Evolutionary conservation across 805 yeast genomes (phyloP).

Genomic region (Lipomyces japonicus): DNA sequence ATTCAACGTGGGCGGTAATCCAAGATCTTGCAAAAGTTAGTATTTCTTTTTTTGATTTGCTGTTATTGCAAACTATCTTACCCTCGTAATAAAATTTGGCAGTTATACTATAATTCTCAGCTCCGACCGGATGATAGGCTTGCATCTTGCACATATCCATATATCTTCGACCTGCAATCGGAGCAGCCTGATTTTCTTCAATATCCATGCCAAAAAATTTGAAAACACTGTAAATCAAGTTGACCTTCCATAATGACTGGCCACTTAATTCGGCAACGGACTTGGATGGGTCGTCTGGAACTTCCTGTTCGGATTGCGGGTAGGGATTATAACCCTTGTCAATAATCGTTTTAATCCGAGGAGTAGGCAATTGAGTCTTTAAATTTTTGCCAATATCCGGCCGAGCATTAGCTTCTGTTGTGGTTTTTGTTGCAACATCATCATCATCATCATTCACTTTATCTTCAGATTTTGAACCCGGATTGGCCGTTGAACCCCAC

Average conservation of each 20-base stretch:
- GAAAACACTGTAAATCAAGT: slow-evolving; percentile 28
- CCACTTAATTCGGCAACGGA: slow-evolving; percentile 22
- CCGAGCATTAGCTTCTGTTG: not conserved
- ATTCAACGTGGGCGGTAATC: slow-evolving; percentile 80
- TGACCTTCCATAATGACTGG: slow-evolving; percentile 16
- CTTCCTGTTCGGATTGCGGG: not conserved
- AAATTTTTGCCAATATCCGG: not conserved
- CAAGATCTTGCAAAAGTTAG: slow-evolving; percentile 46
- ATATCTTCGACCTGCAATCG: slow-evolving; percentile 86
- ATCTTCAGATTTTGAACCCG: too few species aligned
- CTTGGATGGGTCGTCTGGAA: slow-evolving; percentile 1
- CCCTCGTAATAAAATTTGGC: slow-evolving; percentile 78
- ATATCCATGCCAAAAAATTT: slow-evolving; percentile 67
- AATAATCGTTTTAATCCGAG: slow-evolving; percentile 6
- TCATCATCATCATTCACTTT: too few species aligned
- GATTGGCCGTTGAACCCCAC: too few species aligned
- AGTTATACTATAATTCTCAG: slow-evolving; percentile 64
- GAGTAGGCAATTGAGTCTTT: slow-evolving; percentile 16
- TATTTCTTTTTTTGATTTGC: not conserved
- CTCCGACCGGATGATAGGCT: slow-evolving; percentile 47
- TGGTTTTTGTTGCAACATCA: not conserved
- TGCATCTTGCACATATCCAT: slow-evolving; percentile 83
- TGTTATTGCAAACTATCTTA: not conserved
- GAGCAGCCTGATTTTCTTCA: slow-evolving; percentile 90
- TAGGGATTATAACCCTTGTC: slow-evolving; percentile 20